Evolutionary conservation across 2,329 filamentous ascomycete species (phyloP).

Genomic region (Claviceps sp.): DNA sequence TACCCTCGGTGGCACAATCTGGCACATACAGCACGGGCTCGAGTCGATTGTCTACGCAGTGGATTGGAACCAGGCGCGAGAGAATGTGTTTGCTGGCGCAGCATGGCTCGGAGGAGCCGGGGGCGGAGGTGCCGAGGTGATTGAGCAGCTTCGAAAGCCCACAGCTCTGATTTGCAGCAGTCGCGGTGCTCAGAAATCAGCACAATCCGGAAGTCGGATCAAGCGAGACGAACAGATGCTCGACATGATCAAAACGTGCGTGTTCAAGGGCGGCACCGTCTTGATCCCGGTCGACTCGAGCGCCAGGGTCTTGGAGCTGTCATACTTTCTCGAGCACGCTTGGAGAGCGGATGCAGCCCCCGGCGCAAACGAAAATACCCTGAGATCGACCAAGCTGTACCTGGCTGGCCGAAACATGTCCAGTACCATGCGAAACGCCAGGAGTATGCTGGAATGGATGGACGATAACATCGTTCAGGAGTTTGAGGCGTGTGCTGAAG

Average conservation of each 20-base stretch:
- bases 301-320: constrained; percentile 81
- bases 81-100: constrained; percentile 86
- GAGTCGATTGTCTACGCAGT: constrained; percentile 97
- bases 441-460: constrained; percentile 99
- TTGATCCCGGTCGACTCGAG: constrained; percentile 91
- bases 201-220: constrained; percentile 57
- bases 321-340: constrained; percentile 82
- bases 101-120: constrained; percentile 82
- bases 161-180: constrained; percentile 90
- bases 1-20: constrained; percentile 92
- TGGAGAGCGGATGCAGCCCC: constrained; percentile 57
- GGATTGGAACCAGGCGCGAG: constrained; percentile 95
- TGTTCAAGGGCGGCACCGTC: constrained; percentile 75
- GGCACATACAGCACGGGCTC: constrained; percentile 93
- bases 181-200: constrained; percentile 58
- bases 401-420: constrained; percentile 76
- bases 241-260: constrained; percentile 65
- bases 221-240: constrained; percentile 79
- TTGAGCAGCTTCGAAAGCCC: constrained; percentile 84
- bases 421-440: constrained; percentile 78
- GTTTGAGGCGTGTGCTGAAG: constrained; percentile 60
- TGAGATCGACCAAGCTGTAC: constrained; percentile 52
- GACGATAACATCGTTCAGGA: constrained; percentile 88
- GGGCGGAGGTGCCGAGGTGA: constrained; percentile 72
- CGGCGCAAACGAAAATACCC: constrained; percentile 28